Percentiles rank a stretch among this genome's conserved stretches.
These are phyloP conservation scores for Paxillus rubicundulus DNA, from an alignment of 768 basidiomycete genomes.

Conservation along the genomic window DNA sequence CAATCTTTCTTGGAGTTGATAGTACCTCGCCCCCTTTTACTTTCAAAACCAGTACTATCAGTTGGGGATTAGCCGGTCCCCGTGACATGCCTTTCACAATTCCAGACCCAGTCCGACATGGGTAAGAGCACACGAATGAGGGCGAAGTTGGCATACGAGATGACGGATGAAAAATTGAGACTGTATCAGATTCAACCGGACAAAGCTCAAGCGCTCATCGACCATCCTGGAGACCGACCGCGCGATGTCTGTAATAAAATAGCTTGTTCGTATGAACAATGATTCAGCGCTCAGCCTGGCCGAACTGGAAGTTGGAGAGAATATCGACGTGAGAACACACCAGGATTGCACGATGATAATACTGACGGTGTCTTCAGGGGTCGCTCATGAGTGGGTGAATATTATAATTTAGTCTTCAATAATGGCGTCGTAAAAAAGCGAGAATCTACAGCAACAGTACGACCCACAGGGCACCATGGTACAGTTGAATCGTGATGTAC, in stretches of 20 bases:
- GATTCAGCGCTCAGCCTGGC: no score
- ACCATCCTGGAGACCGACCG: no score
- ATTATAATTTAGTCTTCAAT: neutral
- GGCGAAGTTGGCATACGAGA: slow-evolving; percentile 8
- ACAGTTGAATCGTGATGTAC: slow-evolving; percentile 10
- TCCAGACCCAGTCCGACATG: slow-evolving; percentile 8
- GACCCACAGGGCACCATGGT: slow-evolving; percentile 4
- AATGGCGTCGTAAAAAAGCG: neutral
- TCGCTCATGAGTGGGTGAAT: no score
- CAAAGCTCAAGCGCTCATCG: no score
- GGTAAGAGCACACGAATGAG: slow-evolving; percentile 24
- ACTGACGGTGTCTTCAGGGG: no score
- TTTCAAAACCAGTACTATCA: slow-evolving; percentile 16
- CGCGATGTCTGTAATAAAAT: no score
- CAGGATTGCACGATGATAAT: no score
- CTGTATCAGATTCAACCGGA: slow-evolving; percentile 20
- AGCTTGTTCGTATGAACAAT: no score
- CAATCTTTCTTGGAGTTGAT: slow-evolving; percentile 17
- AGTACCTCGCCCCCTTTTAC: slow-evolving; percentile 21
- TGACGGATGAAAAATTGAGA: slow-evolving; percentile 25
- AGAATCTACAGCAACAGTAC: slow-evolving; percentile 10
- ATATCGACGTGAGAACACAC: no score
- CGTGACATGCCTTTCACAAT: slow-evolving; percentile 19
- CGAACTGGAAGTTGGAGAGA: no score
- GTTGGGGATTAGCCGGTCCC: slow-evolving; percentile 24